Evolutionary conservation across 2,329 filamentous ascomycete species (phyloP), one percentile per base, ranked within the genome.

Genomic region (Pestalotiopsis fici): DNA sequence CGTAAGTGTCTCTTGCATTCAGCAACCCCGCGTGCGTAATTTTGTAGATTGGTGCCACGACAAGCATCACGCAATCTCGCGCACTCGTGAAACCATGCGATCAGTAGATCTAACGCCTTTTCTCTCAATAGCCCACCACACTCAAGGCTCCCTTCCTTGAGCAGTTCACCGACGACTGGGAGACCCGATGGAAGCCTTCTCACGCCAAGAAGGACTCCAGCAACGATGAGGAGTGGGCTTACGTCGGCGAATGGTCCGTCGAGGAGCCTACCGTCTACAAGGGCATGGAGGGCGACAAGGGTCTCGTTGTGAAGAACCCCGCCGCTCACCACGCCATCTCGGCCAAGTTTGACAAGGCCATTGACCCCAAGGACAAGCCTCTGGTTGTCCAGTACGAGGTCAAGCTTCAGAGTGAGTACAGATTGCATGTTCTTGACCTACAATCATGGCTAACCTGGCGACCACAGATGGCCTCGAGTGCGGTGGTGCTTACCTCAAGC

Each of bases 301-400:
- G 95, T 82, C 90, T 99, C 75, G 95, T 99, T 71, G 90, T 98
- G 83, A 99, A 99, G 91, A 97, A 98, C 86, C 88, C 93, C 72
- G 96, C 96, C 73, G 96, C 96, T 76, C 96, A 99, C 85, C 96
- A 99, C 84, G 96, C 96, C 86, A 99, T 99, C 82, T 99, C 96
- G 62, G 94, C 96, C 85, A 98, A 98, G 84, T 98, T 99, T 86
- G 90, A 93, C 80, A 94, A 97, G 88, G 92, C 93, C 83, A 93
- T 99, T 78, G 92, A 98, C 84, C 96, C 97, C 89, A 98, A 95
- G 90, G 94, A 88, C 84, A 97, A 99, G 87, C 93, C 94, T 68
- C 89, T 99, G 64, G 96, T 99, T 74, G 94, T 99, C 65, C 96
- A 99, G 84, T 99, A 99, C 80, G 96, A 99, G 82, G 96, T 98